A percentile compares a stretch with the other conserved stretches of the same genome.
Conservation (phyloP, 352 stramenopile genomes). For the Phytophthora pluvialis region DNA sequence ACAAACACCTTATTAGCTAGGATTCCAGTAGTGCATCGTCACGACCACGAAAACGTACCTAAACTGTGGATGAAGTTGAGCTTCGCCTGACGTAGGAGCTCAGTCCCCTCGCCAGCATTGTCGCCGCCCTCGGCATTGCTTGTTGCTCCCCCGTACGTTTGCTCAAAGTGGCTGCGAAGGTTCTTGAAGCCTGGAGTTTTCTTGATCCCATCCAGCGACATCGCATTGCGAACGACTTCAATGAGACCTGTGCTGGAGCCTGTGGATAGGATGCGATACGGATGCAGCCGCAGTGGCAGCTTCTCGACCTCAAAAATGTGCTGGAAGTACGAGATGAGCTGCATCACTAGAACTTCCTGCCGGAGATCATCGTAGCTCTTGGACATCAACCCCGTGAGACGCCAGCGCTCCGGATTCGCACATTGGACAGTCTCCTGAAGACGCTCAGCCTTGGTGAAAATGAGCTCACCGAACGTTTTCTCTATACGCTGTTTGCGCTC, state of each 20-base stretch:
- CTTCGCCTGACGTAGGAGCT: slow-evolving; percentile 67
- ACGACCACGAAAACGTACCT: slow-evolving; percentile 51
- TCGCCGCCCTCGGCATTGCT: slow-evolving; percentile 49
- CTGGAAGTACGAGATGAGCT: slow-evolving; percentile 96
- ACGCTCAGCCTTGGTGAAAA: slow-evolving; percentile 48
- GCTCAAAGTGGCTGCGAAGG: slow-evolving; percentile 93
- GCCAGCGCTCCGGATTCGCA: slow-evolving; percentile 39
- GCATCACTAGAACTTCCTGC: slow-evolving; percentile 98
- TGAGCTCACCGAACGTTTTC: slow-evolving; percentile 78
- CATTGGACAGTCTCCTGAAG: slow-evolving; percentile 35
- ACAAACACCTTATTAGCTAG: slow-evolving; percentile 28
- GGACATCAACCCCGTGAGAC: slow-evolving; percentile 91
- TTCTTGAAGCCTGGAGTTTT: slow-evolving; percentile 88
- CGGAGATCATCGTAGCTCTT: slow-evolving; percentile 98
- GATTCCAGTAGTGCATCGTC: not conserved
- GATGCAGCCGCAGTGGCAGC: slow-evolving; percentile 92
- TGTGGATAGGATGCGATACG: slow-evolving; percentile 97
- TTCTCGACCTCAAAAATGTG: slow-evolving; percentile 93
- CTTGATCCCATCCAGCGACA: slow-evolving; percentile 97
- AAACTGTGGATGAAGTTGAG: slow-evolving; percentile 88
- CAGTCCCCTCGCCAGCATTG: slow-evolving; percentile 32
- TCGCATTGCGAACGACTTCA: slow-evolving; percentile 95
- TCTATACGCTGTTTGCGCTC: slow-evolving; percentile 58
- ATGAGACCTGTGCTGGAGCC: slow-evolving; percentile 95
- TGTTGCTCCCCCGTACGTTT: slow-evolving; percentile 84